Evolutionary conservation across 73 alveolate genomes (phyloP).

Genomic region (Stentor coeruleus): DNA sequence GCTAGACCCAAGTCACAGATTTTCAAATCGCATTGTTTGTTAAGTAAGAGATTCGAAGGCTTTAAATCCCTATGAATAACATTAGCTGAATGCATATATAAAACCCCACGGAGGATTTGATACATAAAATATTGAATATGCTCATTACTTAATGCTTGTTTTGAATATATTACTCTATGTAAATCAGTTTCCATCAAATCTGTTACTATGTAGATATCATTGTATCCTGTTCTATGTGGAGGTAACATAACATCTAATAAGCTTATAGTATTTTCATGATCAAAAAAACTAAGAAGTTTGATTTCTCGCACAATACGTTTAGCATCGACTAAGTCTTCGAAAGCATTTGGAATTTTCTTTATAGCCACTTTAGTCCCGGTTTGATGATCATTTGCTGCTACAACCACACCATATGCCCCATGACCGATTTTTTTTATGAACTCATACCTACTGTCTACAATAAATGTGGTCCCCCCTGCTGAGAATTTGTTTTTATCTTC

Average conservation of each 20-base stretch:
- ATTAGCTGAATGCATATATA: conserved; percentile 82
- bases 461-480: conserved; percentile 59
- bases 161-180: conserved; percentile 85
- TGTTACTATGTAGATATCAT: conserved; percentile 83
- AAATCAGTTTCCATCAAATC: conserved; percentile 92
- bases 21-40: conserved; percentile 82
- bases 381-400: conserved; percentile 75
- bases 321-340: conserved; percentile 82
- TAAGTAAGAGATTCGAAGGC: conserved; percentile 78
- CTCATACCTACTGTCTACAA: conserved; percentile 70
- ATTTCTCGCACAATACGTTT: conserved; percentile 84
- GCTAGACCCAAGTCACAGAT: conserved; percentile 78
- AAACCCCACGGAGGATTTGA: conserved; percentile 76
- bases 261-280: conserved; percentile 74
- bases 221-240: conserved; percentile 73
- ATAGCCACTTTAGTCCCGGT: conserved; percentile 81
- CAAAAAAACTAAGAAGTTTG: conserved; percentile 73
- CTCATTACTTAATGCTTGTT: conserved; percentile 80
- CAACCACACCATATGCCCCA: conserved; percentile 94
- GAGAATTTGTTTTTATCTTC: no score
- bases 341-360: conserved; percentile 84
- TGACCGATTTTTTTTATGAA: conserved; percentile 72
- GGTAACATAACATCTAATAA: conserved; percentile 77
- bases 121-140: conserved; percentile 84
- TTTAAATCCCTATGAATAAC: conserved; percentile 81